Base-by-base conservation (phyloP, 2,329 filamentous ascomycete species). In the Aspergillus sp. region DNA sequence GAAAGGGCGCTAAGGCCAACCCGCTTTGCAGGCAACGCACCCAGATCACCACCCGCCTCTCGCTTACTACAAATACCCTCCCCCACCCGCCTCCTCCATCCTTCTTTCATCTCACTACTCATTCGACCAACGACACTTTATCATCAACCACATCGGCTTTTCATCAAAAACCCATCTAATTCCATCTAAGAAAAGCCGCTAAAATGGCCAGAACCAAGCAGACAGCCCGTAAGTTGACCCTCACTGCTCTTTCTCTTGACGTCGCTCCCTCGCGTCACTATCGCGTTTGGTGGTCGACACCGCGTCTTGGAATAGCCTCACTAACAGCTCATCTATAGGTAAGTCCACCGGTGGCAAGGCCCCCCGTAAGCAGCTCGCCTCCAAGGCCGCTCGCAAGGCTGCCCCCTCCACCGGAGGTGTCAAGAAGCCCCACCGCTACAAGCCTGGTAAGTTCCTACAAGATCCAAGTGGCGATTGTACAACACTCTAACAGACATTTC, bases 311-410 rank as follows among this genome's bases (percentile, higher is more conserved):
- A 56, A 57, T 49, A 51, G 51, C 52, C 56, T 49, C 36, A 44
- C 44, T 54, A 39, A 55, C 61, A 52, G 61, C 52, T 52, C 42
- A 27, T 48, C 51, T 48, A 70, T 64, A 82, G 81, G 82, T 72
- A 86, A 95, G 76, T 82, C 79, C 68, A 83, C 80, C 70, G 81
- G 81, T 82, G 81, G 81, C 77, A 85, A 85, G 74, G 81, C 81
- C 65, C 81, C 81, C 60, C 79, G 81, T 75, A 98, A 98, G 88
- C 90, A 96, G 83, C 90, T 97, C 68, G 91, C 91, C 64, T 95
- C 90, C 81, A 96, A 96, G 88, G 93, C 91, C 59, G 91, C 93
- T 66, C 90, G 93, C 79, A 98, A 98, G 85, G 90, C 86, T 64
- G 91, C 93, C 50, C 93, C 93, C 61, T 95, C 90, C 53, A 97